phyloP scores from a whole-genome alignment of 108 stramenopile species.

The Discostella pseudostelligera region DNA sequence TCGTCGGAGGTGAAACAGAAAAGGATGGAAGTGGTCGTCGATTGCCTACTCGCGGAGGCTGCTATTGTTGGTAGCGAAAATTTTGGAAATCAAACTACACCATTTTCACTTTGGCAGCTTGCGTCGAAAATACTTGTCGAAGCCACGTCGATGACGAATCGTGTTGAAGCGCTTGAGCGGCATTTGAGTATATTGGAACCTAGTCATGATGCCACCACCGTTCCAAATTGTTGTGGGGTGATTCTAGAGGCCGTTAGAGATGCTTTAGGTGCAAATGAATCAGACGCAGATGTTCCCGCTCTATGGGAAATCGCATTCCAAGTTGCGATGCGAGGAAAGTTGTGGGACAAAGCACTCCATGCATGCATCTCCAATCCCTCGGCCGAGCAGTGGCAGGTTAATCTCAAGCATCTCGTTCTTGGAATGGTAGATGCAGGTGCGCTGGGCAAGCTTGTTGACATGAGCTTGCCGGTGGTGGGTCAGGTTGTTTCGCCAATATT shows the following conservation, averaged over 20 bases:
- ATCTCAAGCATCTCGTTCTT: slow-evolving; percentile 59
- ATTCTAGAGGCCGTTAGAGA: slow-evolving; percentile 31
- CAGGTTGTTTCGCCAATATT: slow-evolving; percentile 8
- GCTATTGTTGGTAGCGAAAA: slow-evolving; percentile 16
- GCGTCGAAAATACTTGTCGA: slow-evolving; percentile 37
- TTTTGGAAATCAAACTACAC: slow-evolving; percentile 6
- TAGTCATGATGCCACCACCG: not conserved
- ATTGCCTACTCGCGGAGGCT: slow-evolving; percentile 68
- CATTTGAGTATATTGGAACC: slow-evolving; percentile 18
- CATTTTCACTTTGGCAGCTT: slow-evolving; percentile 30
- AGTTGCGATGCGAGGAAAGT: slow-evolving; percentile 47
- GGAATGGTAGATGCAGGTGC: slow-evolving; percentile 80
- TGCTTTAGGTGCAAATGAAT: slow-evolving; percentile 20
- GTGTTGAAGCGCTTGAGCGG: slow-evolving; percentile 30
- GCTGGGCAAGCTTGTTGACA: slow-evolving; percentile 53
- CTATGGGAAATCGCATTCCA: slow-evolving; percentile 67
- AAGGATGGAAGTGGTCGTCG: slow-evolving; percentile 52
- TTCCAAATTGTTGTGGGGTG: slow-evolving; percentile 24
- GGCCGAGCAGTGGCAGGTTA: slow-evolving; percentile 28
- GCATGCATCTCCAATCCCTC: slow-evolving; percentile 61
- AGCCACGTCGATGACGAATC: slow-evolving; percentile 28
- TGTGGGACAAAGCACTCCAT: slow-evolving; percentile 68
- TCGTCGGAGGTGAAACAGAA: slow-evolving; percentile 27
- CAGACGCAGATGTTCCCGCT: slow-evolving; percentile 38
- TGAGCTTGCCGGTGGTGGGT: slow-evolving; percentile 52